Percentiles rank a stretch among this genome's conserved stretches.
These are phyloP conservation scores for Phytophthora brassicae DNA, from an alignment of 352 stramenopile species.

Conservation along the genomic window DNA sequence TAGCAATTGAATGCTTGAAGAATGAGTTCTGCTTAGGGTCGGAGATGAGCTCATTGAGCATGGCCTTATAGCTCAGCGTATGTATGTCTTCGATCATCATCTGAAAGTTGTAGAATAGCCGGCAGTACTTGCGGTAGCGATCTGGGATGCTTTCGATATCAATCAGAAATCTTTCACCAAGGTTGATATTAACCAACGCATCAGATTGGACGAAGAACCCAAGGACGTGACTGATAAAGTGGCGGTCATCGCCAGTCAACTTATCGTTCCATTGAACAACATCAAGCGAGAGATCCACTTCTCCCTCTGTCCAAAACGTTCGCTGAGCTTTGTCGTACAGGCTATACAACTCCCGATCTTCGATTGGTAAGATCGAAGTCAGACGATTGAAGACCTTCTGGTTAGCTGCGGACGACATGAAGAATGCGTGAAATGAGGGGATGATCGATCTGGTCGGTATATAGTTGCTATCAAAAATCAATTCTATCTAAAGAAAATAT, in stretches of 20 bases:
- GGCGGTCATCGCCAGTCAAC: conserved; percentile 79
- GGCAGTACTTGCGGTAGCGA: conserved; percentile 95
- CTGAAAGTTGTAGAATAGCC: conserved; percentile 61
- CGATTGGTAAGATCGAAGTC: conserved; percentile 87
- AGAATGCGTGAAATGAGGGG: too few relatives aligned
- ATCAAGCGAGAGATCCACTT: conserved; percentile 89
- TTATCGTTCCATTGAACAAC: conserved; percentile 72
- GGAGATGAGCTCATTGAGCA: neutral
- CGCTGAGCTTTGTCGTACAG: conserved; percentile 95
- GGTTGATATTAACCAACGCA: conserved; percentile 94
- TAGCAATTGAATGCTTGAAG: conserved; percentile 91
- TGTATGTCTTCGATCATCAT: conserved; percentile 55
- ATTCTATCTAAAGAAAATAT: too few relatives aligned
- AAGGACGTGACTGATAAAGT: conserved; percentile 91
- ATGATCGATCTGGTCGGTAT: too few relatives aligned
- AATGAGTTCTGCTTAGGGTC: conserved; percentile 72
- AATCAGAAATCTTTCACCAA: conserved; percentile 89
- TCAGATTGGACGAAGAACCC: conserved; percentile 94
- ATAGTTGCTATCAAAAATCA: too few relatives aligned
- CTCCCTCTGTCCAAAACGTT: conserved; percentile 93
- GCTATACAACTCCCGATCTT: conserved; percentile 88
- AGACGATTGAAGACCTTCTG: neutral
- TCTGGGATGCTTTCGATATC: conserved; percentile 93
- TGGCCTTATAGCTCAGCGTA: neutral
- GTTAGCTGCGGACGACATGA: too few relatives aligned